Percentiles rank a stretch among this genome's conserved stretches.
These are phyloP conservation scores for Alectoria sarmentosa DNA, from an alignment of 495 filamentous ascomycete genomes.

Conservation along the genomic window DNA sequence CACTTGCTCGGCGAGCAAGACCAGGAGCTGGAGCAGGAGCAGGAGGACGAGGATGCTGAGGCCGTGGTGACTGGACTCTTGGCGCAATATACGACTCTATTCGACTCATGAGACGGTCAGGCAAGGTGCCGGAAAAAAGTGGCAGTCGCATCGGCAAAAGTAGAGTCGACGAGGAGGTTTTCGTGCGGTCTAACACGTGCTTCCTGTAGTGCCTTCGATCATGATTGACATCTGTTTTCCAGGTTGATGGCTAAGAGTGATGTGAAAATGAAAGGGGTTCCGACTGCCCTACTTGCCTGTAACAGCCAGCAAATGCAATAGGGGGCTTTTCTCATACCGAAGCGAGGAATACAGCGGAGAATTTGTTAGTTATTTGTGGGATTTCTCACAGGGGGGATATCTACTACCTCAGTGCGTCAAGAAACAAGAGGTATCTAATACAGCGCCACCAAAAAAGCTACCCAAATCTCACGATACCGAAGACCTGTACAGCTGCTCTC, in stretches of 20 bases:
- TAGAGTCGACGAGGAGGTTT: not conserved
- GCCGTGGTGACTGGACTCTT: constrained; percentile 14
- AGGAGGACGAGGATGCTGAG: not conserved
- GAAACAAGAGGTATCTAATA: constrained; percentile 6
- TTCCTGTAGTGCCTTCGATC: no score
- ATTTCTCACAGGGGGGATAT: not conserved
- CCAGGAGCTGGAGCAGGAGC: no score
- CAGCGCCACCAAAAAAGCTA: not conserved
- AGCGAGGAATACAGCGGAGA: not conserved
- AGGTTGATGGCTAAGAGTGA: no score
- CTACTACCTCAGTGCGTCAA: not conserved
- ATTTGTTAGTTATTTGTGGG: no score
- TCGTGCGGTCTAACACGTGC: no score
- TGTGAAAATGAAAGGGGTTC: not conserved
- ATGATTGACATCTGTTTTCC: no score
- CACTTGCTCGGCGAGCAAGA: no score
- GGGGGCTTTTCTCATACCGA: not conserved
- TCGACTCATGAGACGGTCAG: not conserved
- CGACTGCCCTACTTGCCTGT: not conserved
- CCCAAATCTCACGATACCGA: not conserved
- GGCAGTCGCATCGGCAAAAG: not conserved
- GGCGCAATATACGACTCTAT: constrained; percentile 13
- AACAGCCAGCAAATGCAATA: not conserved
- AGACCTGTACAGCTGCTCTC: not conserved
- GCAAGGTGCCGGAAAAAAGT: not conserved